phyloP scores from a whole-genome alignment of 257 asterid species.

The Primulina huaijiensis region DNA sequence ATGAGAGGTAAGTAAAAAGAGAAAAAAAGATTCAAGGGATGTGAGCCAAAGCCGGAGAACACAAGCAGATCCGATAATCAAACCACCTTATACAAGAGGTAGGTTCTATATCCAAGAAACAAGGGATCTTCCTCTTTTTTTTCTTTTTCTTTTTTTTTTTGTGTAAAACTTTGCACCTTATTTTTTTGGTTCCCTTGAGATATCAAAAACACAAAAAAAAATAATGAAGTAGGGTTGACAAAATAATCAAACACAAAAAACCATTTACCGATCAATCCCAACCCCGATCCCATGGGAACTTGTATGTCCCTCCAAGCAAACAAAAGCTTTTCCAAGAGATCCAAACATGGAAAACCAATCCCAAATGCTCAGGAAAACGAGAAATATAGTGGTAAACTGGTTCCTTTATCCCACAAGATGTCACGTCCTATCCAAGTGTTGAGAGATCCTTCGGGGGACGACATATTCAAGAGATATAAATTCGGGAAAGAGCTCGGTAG shows the following conservation, averaged over 20 bases:
- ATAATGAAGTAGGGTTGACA: neutral
- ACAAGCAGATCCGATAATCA: conserved; percentile 18
- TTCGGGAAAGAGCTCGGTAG: conserved; percentile 80
- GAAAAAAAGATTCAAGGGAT: conserved; percentile 12
- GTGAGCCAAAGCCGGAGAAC: conserved; percentile 44
- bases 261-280: neutral
- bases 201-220: conserved; percentile 1
- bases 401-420: conserved; percentile 19
- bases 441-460: conserved; percentile 41
- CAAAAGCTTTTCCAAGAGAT: conserved; percentile 31
- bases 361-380: conserved; percentile 19
- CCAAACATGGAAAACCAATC: conserved; percentile 23
- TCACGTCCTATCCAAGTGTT: conserved; percentile 52
- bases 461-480: conserved; percentile 41
- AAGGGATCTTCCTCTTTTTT: conserved; percentile 11
- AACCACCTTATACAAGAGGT: neutral
- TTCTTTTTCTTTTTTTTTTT: conserved; percentile 22
- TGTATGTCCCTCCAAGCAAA: conserved; percentile 61
- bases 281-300: conserved; percentile 65
- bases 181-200: conserved; percentile 31
- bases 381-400: conserved; percentile 23
- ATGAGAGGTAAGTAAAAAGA: neutral
- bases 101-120: neutral
- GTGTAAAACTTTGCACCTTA: conserved; percentile 23
- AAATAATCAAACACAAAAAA: neutral